Evolutionary conservation across 1,284 basidiomycete genomes (phyloP).

Genomic region (Tilletia indica): DNA sequence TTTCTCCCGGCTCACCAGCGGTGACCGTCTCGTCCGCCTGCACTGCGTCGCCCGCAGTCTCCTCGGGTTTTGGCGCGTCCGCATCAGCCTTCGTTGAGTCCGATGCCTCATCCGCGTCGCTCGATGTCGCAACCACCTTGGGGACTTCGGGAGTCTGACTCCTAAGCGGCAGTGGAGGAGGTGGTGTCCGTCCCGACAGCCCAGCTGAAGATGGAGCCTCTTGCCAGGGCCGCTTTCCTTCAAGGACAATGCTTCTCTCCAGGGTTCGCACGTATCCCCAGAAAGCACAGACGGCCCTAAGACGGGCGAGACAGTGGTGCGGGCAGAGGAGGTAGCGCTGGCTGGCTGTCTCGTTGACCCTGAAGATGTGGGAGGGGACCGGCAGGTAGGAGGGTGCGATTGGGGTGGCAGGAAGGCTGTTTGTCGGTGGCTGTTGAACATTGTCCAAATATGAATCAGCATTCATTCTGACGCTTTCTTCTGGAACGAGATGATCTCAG

Average conservation of each 20-base stretch:
- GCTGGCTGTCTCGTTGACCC: slow-evolving; percentile 41
- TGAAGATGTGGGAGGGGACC: slow-evolving; percentile 54
- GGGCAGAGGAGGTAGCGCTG: slow-evolving; percentile 51
- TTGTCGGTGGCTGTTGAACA: neutral
- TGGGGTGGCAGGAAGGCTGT: neutral
- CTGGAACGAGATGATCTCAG: neutral
- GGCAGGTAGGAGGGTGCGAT: slow-evolving; percentile 26
- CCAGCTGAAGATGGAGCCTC: too few relatives aligned
- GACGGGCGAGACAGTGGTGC: slow-evolving; percentile 47
- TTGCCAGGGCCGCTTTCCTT: slow-evolving; percentile 43
- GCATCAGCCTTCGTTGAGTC: slow-evolving; percentile 13
- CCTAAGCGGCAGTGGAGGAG: neutral
- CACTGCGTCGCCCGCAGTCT: slow-evolving; percentile 21
- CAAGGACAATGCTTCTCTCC: slow-evolving; percentile 51
- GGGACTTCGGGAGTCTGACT: neutral
- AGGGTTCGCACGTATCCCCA: slow-evolving; percentile 52
- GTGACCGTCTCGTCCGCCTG: slow-evolving; percentile 17
- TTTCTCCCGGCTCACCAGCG: neutral
- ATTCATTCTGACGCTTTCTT: neutral
- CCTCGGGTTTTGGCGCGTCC: slow-evolving; percentile 31
- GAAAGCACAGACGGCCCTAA: slow-evolving; percentile 49
- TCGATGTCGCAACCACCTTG: neutral
- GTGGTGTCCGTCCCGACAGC: neutral
- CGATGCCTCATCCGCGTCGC: slow-evolving; percentile 8
- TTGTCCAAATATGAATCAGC: neutral